These are phyloP conservation scores for Mycosphaerelloides madeirae DNA, from an alignment of 2,329 filamentous ascomycete genomes.

Conservation along the genomic window DNA sequence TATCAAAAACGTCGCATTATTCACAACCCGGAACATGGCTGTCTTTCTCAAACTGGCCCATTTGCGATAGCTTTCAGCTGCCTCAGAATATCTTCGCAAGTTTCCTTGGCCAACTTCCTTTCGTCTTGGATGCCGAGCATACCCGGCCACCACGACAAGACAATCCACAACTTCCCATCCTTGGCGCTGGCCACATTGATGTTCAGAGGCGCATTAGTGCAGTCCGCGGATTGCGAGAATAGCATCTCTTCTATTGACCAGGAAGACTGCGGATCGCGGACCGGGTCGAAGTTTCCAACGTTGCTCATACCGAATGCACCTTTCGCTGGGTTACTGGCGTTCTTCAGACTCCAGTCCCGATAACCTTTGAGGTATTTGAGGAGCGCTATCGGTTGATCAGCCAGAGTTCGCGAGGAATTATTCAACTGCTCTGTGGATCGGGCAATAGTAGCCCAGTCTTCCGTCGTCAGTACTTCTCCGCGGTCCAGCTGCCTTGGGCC, in stretches of 20 bases:
- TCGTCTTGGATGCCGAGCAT: slow-evolving; percentile 37
- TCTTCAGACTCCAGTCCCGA: slow-evolving; percentile 37
- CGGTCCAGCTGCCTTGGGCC: neutral
- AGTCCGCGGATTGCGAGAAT: slow-evolving; percentile 44
- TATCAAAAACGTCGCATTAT: no score
- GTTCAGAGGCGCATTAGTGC: slow-evolving; percentile 34
- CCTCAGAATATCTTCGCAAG: slow-evolving; percentile 14
- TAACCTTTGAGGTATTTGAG: slow-evolving; percentile 40
- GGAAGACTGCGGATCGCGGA: neutral
- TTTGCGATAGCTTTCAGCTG: slow-evolving; percentile 1
- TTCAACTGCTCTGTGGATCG: slow-evolving; percentile 33
- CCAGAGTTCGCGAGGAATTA: slow-evolving; percentile 27
- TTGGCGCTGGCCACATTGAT: slow-evolving; percentile 42
- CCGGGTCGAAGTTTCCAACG: slow-evolving; percentile 35
- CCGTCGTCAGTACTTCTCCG: slow-evolving; percentile 1
- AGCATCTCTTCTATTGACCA: slow-evolving; percentile 35
- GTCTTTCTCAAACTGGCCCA: neutral
- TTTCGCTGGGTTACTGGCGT: slow-evolving; percentile 38
- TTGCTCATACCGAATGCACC: slow-evolving; percentile 47
- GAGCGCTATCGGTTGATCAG: slow-evolving; percentile 42
- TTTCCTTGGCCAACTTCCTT: slow-evolving; percentile 23
- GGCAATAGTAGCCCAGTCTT: slow-evolving; percentile 34
- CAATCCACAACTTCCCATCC: slow-evolving; percentile 36
- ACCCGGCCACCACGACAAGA: slow-evolving; percentile 42
- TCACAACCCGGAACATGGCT: no score